Evolutionary conservation across 345 rosid genomes (phyloP).

Genomic region (Dipteronia sinensis): DNA sequence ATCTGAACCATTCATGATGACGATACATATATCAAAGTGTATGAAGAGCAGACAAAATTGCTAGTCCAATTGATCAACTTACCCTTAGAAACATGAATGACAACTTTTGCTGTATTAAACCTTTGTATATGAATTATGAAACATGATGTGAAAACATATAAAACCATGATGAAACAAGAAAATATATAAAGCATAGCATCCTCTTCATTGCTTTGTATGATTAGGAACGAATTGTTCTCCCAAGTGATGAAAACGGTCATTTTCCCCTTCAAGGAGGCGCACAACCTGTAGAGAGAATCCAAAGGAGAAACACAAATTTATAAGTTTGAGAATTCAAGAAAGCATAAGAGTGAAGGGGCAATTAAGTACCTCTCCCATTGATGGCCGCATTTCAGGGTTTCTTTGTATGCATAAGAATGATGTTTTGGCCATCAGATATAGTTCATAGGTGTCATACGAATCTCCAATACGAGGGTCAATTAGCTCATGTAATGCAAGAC

Average conservation of each 20-base stretch:
- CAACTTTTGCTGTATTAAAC: too few relatives aligned
- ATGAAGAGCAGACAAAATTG: too few relatives aligned
- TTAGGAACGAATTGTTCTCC: slow-evolving; percentile 25
- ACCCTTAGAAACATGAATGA: too few relatives aligned
- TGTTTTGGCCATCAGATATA: slow-evolving; percentile 51
- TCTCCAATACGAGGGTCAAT: slow-evolving; percentile 46
- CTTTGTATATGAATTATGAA: too few relatives aligned
- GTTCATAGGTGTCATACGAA: slow-evolving; percentile 39
- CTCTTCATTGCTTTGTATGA: slow-evolving; percentile 12
- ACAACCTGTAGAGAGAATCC: slow-evolving; percentile 37
- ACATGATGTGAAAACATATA: too few relatives aligned
- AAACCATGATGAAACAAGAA: background rate
- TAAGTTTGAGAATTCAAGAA: too few relatives aligned
- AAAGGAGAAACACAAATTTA: background rate
- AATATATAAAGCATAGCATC: background rate
- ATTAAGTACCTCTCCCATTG: slow-evolving; percentile 51
- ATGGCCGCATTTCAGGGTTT: slow-evolving; percentile 58
- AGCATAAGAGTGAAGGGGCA: background rate
- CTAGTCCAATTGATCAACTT: too few relatives aligned
- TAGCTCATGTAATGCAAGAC: slow-evolving; percentile 49
- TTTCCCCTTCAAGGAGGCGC: slow-evolving; percentile 53
- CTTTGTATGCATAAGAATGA: slow-evolving; percentile 43
- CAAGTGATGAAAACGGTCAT: slow-evolving; percentile 27
- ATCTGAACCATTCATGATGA: too few relatives aligned
- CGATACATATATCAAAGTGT: too few relatives aligned